These are phyloP conservation scores for Gamsiella multidivaricata DNA, from an alignment of 192 early-diverging fungal species.

Conservation along the genomic window DNA sequence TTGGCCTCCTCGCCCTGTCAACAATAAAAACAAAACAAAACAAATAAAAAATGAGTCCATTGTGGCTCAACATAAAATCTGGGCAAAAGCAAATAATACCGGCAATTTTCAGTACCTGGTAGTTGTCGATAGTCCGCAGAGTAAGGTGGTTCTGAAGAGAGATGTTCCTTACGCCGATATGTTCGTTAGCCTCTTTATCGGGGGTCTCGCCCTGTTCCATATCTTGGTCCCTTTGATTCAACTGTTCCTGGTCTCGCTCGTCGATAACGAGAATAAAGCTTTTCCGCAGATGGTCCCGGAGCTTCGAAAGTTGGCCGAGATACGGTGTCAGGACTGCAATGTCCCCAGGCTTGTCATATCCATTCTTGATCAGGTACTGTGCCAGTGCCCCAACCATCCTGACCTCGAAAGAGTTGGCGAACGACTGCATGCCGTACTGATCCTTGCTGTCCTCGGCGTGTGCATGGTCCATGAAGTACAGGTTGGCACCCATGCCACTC, in stretches of 20 bases:
- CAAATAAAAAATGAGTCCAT: background rate
- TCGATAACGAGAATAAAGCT: conserved; percentile 50
- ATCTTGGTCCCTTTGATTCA: conserved; percentile 26
- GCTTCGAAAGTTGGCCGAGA: conserved; percentile 61
- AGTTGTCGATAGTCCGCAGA: conserved; percentile 59
- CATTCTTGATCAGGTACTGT: conserved; percentile 62
- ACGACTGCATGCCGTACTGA: conserved; percentile 57
- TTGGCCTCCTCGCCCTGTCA: conserved; percentile 56
- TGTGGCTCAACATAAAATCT: no score
- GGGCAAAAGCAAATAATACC: no score
- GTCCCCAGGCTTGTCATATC: conserved; percentile 55
- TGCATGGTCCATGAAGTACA: conserved; percentile 63
- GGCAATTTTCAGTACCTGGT: conserved; percentile 48
- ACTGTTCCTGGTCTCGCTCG: conserved; percentile 49
- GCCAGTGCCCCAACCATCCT: conserved; percentile 61
- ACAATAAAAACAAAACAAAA: background rate
- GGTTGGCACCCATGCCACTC: conserved; percentile 53
- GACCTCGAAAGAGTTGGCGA: conserved; percentile 59
- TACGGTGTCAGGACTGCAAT: conserved; percentile 69
- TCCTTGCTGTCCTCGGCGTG: conserved; percentile 57
- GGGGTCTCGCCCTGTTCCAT: conserved; percentile 11
- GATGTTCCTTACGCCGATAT: conserved; percentile 13
- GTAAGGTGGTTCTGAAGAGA: conserved; percentile 45
- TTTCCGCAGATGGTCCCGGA: conserved; percentile 44
- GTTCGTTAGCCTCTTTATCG: background rate